Percentiles rank a stretch among this genome's conserved stretches.
These are phyloP conservation scores for Verticillium dahliae DNA, from an alignment of 2,329 filamentous ascomycete species.

Conservation along the genomic window DNA sequence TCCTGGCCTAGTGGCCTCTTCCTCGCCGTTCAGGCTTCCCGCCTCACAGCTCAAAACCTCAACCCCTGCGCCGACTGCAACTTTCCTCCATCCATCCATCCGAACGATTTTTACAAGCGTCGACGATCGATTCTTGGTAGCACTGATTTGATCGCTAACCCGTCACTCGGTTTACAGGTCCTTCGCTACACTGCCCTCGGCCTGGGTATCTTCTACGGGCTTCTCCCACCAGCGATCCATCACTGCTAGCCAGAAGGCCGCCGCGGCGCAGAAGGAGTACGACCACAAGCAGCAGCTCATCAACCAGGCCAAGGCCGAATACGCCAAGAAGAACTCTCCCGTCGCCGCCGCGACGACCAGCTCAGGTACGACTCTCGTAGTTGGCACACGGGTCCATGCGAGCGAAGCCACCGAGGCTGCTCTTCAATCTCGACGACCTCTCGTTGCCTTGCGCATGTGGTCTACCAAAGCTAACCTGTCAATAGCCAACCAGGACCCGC, in stretches of 20 bases:
- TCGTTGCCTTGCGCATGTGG: not conserved
- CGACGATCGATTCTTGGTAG: not conserved
- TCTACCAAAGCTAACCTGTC: not conserved
- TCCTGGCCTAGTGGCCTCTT: conserved; percentile 14
- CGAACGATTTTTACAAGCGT: not conserved
- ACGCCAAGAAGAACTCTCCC: conserved; percentile 65
- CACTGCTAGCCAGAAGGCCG: conserved; percentile 61
- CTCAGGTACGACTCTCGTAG: conserved; percentile 5
- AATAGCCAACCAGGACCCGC: conserved; percentile 66
- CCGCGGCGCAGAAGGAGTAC: conserved; percentile 74
- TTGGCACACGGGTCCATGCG: conserved; percentile 8
- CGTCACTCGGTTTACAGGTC: conserved; percentile 55
- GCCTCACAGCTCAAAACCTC: not conserved
- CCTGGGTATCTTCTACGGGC: conserved; percentile 90
- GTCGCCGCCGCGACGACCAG: conserved; percentile 20
- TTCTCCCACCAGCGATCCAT: conserved; percentile 87
- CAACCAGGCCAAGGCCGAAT: conserved; percentile 87
- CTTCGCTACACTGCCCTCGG: conserved; percentile 93
- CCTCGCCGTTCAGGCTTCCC: conserved; percentile 4
- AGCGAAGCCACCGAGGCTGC: not conserved
- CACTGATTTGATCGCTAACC: not conserved
- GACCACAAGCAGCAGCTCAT: conserved; percentile 89
- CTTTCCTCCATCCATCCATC: not conserved
- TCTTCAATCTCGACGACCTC: not conserved
- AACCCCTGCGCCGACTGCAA: conserved; percentile 1